These are phyloP conservation scores for Chlamydomonas schloesseri DNA, from an alignment of 139 green algal species.

Conservation along the genomic window DNA sequence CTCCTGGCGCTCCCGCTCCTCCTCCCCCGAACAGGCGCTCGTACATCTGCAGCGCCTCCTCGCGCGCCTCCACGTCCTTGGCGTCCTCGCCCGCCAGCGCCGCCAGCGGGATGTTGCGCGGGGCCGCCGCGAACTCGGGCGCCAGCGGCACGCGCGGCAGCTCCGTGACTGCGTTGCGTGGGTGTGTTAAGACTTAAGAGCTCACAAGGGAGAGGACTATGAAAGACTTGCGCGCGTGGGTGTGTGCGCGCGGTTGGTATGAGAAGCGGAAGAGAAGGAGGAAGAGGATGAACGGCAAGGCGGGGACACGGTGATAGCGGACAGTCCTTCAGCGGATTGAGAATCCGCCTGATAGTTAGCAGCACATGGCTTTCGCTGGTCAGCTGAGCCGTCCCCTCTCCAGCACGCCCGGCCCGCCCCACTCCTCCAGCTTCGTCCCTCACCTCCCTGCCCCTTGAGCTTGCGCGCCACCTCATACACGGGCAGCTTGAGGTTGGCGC, in stretches of 20 bases:
- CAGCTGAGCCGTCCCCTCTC: neutral
- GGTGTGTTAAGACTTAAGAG: too few species aligned
- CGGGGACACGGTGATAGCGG: neutral
- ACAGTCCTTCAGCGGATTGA: too few species aligned
- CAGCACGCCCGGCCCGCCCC: neutral
- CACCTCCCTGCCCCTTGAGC: slow-evolving; percentile 29
- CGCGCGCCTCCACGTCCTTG: slow-evolving; percentile 9
- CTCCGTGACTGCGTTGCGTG: neutral
- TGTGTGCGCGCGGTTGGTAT: too few species aligned
- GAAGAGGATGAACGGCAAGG: neutral
- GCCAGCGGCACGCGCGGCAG: slow-evolving; percentile 30
- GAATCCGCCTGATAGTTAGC: too few species aligned
- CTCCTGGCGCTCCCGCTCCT: neutral
- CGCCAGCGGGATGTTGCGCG: neutral
- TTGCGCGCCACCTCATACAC: slow-evolving; percentile 27
- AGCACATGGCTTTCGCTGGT: too few species aligned
- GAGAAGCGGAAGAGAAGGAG: too few species aligned
- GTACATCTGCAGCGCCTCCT: slow-evolving; percentile 32
- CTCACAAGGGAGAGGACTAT: too few species aligned
- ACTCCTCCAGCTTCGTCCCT: neutral
- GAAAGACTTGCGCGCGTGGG: too few species aligned
- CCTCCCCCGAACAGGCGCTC: slow-evolving; percentile 24
- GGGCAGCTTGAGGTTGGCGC: slow-evolving; percentile 37
- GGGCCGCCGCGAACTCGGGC: slow-evolving; percentile 13
- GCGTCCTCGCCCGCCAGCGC: slow-evolving; percentile 3